Percentiles rank a stretch among this genome's conserved stretches.
These are phyloP conservation scores for Fistulinella staudtii DNA, from an alignment of 1,284 basidiomycete genomes.

Conservation along the genomic window DNA sequence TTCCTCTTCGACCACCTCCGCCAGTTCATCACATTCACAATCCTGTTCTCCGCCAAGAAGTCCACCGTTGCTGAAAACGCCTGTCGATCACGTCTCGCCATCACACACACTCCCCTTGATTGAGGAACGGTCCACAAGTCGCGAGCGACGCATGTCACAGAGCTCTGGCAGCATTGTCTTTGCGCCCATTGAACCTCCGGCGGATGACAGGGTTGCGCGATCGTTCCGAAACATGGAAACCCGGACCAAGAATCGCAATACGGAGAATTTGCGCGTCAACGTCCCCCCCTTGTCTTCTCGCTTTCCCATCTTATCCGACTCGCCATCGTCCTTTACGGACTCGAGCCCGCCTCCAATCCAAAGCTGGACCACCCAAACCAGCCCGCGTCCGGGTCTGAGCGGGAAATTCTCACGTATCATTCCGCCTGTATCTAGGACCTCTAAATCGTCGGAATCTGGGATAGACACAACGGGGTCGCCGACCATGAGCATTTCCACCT, in stretches of 20 bases:
- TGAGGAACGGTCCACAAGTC: conserved; percentile 19
- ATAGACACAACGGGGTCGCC: conserved; percentile 18
- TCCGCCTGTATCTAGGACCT: conserved; percentile 20
- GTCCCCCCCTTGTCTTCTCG: conserved; percentile 19
- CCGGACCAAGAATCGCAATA: conserved; percentile 27
- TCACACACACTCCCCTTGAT: conserved; percentile 26
- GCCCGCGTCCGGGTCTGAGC: conserved; percentile 11
- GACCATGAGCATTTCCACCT: conserved; percentile 12
- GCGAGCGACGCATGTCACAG: conserved; percentile 14
- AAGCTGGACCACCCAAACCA: conserved; percentile 1
- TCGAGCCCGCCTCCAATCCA: conserved; percentile 1
- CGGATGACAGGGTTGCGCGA: conserved; percentile 4
- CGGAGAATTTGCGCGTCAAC: conserved; percentile 31
- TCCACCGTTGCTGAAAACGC: conserved; percentile 30
- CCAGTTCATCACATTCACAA: conserved; percentile 38
- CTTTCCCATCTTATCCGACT: conserved; percentile 17
- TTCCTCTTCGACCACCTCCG: conserved; percentile 38
- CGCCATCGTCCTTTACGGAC: conserved; percentile 15
- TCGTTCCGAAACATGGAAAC: conserved; percentile 2
- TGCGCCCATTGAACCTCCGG: conserved; percentile 14
- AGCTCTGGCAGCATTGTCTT: conserved; percentile 27
- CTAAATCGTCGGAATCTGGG: conserved; percentile 5
- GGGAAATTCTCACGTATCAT: conserved; percentile 28
- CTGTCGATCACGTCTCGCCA: conserved; percentile 18
- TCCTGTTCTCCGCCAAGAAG: conserved; percentile 36